Base-by-base conservation (phyloP, 2,329 filamentous ascomycete species). In the Stagonosporopsis vannaccii region DNA sequence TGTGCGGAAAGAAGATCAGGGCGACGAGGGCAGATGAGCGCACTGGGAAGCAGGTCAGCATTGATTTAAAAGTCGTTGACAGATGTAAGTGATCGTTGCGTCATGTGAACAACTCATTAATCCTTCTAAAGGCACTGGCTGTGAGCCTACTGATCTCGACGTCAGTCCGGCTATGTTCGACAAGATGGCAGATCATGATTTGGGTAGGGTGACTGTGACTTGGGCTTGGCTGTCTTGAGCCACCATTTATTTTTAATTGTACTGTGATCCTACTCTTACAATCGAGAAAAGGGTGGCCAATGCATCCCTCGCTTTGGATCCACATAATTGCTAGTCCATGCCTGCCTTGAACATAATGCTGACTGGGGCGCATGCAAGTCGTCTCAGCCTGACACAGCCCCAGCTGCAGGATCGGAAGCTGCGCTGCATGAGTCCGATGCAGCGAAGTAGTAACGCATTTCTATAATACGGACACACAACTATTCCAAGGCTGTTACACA, bases 1-100 rank as follows among this genome's bases (percentile, higher is more conserved):
- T 90, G 1, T 94, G 91, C 67, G 87, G 87, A 2, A 79, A 80
- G 66, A 85, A 81, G 71, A 84, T 95, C n/a, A 80, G 87, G 23
- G 82, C 90, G 25, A 79, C 76, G 42, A 78, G 87, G 54, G 73
- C 78, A 6, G 73, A 78, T 9, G 78, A 78, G 47, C 56, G 77
- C 46, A 69, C 63, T n/a, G 80, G 79, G 2, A 79, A 76, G 44
- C 69, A 70, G 57, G 72, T 72, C 59, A 87, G 81, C 36, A 80
- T 86, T 12, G 85, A 87, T 61, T 81, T 90, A 23, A 86, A 77
- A 19, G 85, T 92, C 6, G 87, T 91, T 6, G 89, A 92, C 75
- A 81, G 88, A 47, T 92, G 89, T 76, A 61, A 65, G 71, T 69
- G 22, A 2, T 30, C 15, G 7, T 28, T n/a, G 6, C 6, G 23